Evolutionary conservation across 2,329 filamentous ascomycete species (phyloP), one percentile per base, ranked within the genome.

Genomic region (Aspergillus carbonarius): DNA sequence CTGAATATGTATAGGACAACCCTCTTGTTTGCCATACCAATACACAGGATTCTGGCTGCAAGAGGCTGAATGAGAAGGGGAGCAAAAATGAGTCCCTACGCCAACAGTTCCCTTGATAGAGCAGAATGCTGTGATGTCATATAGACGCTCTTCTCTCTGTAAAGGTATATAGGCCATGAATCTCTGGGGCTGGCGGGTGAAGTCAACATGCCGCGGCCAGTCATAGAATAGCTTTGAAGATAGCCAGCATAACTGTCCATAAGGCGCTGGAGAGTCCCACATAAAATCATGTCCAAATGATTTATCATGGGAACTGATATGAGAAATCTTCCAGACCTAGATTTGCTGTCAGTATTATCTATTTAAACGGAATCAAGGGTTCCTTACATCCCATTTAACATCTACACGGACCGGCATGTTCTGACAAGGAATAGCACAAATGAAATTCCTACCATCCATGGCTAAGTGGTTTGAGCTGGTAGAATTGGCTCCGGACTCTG

Each of bases 1-100:
- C 34, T 54, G 37, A 44, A 54, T 23, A 44, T 54, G 23, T n/a
- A 54, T 34, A 27, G 51, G 23, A 54, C 39, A 54, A 20, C 37
- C 51, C 2, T 54, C 9, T 30, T 54, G 37, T 32, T 44, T 44
- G 13, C 37, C 37, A 34, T 44, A 54, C 51, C 37, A 54, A 46
- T 54, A 44, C n/a, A n/a, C n/a, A n/a, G n/a, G n/a, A n/a, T n/a
- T n/a, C n/a, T 42, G 39, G 6, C 4, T 42, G 17, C n/a, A n/a
- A n/a, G n/a, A n/a, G 1, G 13, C 18, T 46, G 4, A 15, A 13
- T 46, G 13, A 25, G 40, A 46, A 46, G 13, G 7, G 10, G 35
- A 54, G 23, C 1, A 54, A 44, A 46, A 34, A 13, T 54, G 23
- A 20, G 37, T 44, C 5, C 37, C 51, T 12, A 54, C 23, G 23